Evolutionary conservation across 257 asterid genomes (phyloP).

Genomic region (Forsythia suspensa): DNA sequence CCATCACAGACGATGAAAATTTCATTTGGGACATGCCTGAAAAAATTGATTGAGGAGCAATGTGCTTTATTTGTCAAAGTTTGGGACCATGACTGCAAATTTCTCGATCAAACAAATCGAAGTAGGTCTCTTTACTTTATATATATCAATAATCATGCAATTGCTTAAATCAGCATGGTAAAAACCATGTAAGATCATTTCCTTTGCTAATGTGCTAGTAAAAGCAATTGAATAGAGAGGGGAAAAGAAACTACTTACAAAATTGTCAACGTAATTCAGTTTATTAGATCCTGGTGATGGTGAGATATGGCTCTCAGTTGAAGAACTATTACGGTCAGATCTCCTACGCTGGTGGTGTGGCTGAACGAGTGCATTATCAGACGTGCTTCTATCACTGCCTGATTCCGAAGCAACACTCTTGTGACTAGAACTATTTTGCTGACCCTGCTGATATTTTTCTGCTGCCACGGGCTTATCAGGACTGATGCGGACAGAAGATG

Average conservation of each 20-base stretch:
- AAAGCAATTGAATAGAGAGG: neutral
- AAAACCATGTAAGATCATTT: too few species aligned
- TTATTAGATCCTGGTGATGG: slow-evolving; percentile 31
- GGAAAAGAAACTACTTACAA: slow-evolving; percentile 36
- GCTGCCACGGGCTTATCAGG: slow-evolving; percentile 7
- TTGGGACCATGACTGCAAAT: too few species aligned
- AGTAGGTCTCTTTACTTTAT: too few species aligned
- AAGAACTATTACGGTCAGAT: slow-evolving; percentile 28
- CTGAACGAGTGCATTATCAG: slow-evolving; percentile 17
- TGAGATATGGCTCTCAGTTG: slow-evolving; percentile 17
- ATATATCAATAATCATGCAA: too few species aligned
- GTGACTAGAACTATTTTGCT: slow-evolving; percentile 22
- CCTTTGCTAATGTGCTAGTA: too few species aligned
- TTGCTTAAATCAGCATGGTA: too few species aligned
- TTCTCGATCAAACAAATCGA: too few species aligned
- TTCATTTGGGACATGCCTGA: too few species aligned
- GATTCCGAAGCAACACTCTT: slow-evolving; percentile 35
- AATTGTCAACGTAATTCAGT: slow-evolving; percentile 36
- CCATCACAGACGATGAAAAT: too few species aligned
- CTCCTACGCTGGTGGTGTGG: slow-evolving; percentile 23
- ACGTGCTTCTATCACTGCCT: slow-evolving; percentile 32
- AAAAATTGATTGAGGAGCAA: too few species aligned
- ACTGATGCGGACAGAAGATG: neutral
- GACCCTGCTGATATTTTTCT: slow-evolving; percentile 21
- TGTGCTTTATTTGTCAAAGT: too few species aligned